Base-by-base conservation (phyloP, 331 rosid species). In the Malus hybrid region DNA sequence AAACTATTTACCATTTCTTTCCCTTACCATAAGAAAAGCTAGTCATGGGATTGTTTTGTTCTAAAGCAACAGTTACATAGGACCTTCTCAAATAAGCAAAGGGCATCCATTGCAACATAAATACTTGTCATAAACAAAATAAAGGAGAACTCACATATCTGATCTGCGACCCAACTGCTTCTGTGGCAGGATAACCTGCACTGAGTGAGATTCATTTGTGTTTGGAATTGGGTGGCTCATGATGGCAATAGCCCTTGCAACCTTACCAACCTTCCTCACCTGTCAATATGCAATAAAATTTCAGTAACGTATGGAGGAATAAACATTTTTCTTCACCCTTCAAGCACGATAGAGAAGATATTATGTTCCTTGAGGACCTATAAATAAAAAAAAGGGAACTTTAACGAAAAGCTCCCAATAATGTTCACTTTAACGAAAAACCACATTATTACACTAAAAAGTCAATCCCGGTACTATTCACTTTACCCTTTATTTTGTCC, bases 221-320 rank as follows among this genome's bases (percentile, higher is more conserved):
- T 75, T 90, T 67, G 99, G 97, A 60, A 95, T 95, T 7, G 97
- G 96, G 85, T 92, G 99, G 86, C 87, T 92, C 99, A 95, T 92
- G 66, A 95, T 95, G 80, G 96, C 97, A 76, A 95, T 95, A 42
- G 99, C 99, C 84, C 99, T 92, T 32, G 99, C 97, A 90, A 94
- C 99, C 90, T 74, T 90, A 63, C 97, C 97, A 73, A 94, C 93
- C 88, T 94, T 94, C 85, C 96, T 90, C 69, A 92, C 97, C 99
- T 92, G 92, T 87, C 75, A 42, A 82, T 78, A 80, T 24, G 32
- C 73, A 68, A 18, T 31, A 24, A 82, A 54, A 62, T 66, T 70
- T 83, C 56, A 44, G 73, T 69, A 79, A 62, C 12, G 77, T 29
- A 18, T 36, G 39, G 32, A 63, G 71, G 48, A 10, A 18, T 27